A percentile compares a stretch with the other conserved stretches of the same genome.
These are phyloP conservation scores for Amanita exitialis DNA, from an alignment of 768 basidiomycete genomes.

Conservation along the genomic window DNA sequence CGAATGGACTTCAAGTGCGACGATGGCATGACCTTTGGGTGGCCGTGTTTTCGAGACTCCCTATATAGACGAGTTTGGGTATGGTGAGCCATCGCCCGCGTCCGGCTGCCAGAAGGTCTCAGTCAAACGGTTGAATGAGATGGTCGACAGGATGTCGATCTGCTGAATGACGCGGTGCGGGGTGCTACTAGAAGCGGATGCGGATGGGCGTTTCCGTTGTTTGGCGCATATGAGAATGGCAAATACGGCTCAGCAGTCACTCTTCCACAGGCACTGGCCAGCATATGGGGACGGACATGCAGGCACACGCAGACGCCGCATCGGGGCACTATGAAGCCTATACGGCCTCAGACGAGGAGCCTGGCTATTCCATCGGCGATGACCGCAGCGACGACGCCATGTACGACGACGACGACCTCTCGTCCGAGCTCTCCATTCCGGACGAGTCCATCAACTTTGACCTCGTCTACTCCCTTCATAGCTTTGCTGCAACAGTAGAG, in stretches of 20 bases:
- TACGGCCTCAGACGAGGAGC: neutral
- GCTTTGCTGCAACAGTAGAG: conserved; percentile 95
- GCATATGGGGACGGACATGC: conserved; percentile 20
- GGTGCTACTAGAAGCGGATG: too few relatives aligned
- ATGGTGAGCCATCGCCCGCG: too few relatives aligned
- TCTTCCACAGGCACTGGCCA: neutral
- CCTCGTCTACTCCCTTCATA: conserved; percentile 88
- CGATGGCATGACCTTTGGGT: too few relatives aligned
- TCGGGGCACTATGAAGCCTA: conserved; percentile 3
- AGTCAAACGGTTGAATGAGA: too few relatives aligned
- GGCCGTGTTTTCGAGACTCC: too few relatives aligned
- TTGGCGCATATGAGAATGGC: neutral
- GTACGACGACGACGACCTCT: conserved; percentile 70
- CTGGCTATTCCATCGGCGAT: conserved; percentile 24
- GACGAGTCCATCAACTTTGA: conserved; percentile 93
- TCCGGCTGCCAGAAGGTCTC: too few relatives aligned
- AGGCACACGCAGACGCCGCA: conserved; percentile 37
- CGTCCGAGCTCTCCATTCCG: conserved; percentile 77
- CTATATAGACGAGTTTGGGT: too few relatives aligned
- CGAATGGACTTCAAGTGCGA: too few relatives aligned
- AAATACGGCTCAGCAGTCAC: neutral
- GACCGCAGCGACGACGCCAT: conserved; percentile 78
- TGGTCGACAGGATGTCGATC: too few relatives aligned
- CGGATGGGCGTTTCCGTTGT: too few relatives aligned
- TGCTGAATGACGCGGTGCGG: too few relatives aligned